Evolutionary conservation across 306 rosid genomes (phyloP), one percentile per base, ranked within the genome.

Genomic region (Trifolium dubium): DNA sequence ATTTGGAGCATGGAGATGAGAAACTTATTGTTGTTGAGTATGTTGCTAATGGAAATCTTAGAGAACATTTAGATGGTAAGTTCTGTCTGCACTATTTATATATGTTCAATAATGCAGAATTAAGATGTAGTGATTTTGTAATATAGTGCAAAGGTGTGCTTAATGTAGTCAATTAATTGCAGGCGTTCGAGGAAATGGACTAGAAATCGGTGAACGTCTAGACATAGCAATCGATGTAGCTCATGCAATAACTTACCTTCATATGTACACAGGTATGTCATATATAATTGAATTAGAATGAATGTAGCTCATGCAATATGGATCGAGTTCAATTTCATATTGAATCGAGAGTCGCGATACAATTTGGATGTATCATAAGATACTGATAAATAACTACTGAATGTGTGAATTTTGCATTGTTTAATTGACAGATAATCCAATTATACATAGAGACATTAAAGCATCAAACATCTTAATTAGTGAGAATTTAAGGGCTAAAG

Each of bases 211-310:
- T 37, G 93, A 95, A 58, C 97, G 97, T 71, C 75, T 95, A 64
- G 99, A 95, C 81, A 83, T 95, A 73, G 98, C 97, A 61, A 95
- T 87, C 67, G 99, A 95, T 78, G 88, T 95, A 54, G 98, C 99
- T 79, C 99, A 92, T 82, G 99, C 96, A 66, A 32, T 95, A 65
- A 95, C 99, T 60, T 95, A 95, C 67, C 99, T 95, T 82, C 99
- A 95, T 81, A 83, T 81, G 96, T 95, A 95, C 79, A 63, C 89
- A 77, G 98, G 99, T 92, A 72, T 47, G 83, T 51, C 23, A 23
- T 23, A 23, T 23, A 23, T 1, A 23, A 23, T 23, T 23, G 23
- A 23, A 23, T 23, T 23, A 23, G 23, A 23, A 23, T 23, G 1
- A 23, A 23, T 23, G 23, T 1, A 23, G 23, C 23, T 23, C 23